Conservation (phyloP, 306 rosid genomes). For the Trifolium dubium region DNA sequence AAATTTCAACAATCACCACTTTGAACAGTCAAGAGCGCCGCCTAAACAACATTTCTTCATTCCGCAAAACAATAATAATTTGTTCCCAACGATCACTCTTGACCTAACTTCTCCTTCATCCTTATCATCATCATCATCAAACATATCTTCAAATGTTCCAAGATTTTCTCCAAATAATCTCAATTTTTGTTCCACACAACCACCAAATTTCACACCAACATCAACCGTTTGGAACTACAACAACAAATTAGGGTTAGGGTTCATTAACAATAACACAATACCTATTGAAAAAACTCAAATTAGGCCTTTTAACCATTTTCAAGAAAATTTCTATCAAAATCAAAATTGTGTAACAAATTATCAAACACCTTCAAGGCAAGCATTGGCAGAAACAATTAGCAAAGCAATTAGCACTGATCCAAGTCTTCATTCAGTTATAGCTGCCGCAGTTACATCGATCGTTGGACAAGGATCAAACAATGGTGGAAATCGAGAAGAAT, state of each 20-base stretch:
- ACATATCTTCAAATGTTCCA: constrained; percentile 46
- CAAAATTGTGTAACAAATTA: constrained; percentile 44
- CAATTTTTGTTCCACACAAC: constrained; percentile 60
- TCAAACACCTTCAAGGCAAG: constrained; percentile 46
- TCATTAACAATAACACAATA: constrained; percentile 39
- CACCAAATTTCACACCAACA: constrained; percentile 36
- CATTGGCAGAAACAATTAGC: constrained; percentile 60
- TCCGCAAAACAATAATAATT: constrained; percentile 45
- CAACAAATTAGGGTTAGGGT: constrained; percentile 28
- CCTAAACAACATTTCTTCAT: constrained; percentile 40
- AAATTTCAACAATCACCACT: constrained; percentile 38
- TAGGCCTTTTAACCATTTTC: constrained; percentile 42
- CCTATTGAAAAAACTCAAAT: constrained; percentile 30
- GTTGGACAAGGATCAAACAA: constrained; percentile 52
- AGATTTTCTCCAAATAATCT: constrained; percentile 45
- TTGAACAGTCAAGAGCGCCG: constrained; percentile 45
- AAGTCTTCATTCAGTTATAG: constrained; percentile 56
- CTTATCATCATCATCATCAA: constrained; percentile 18
- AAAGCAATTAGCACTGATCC: constrained; percentile 64
- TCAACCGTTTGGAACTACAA: constrained; percentile 54
- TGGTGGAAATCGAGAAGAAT: constrained; percentile 25
- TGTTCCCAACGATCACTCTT: constrained; percentile 63
- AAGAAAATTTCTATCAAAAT: constrained; percentile 46
- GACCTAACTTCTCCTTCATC: constrained; percentile 54
- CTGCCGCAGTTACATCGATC: constrained; percentile 65